A percentile compares a stretch with the other conserved stretches of the same genome.
Conservation (phyloP, 176 grass and related monocot species). For the Neostapfia colusana region DNA sequence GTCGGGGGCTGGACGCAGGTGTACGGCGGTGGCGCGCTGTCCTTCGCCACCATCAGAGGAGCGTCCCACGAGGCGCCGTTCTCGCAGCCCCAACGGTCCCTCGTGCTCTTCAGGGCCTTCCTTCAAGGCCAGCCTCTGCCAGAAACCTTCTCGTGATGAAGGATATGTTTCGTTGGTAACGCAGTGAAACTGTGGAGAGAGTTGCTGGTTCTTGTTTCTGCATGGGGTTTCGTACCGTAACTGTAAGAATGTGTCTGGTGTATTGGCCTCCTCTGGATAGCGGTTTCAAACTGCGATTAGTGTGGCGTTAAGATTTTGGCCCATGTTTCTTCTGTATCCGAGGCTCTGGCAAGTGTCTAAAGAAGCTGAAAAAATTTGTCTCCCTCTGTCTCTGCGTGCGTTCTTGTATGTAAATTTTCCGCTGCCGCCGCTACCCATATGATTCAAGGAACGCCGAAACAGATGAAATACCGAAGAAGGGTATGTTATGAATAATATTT, state of each 20-base stretch:
- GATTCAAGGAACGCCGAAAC: no score
- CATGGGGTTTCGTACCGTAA: conserved; percentile 32
- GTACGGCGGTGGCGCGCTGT: conserved; percentile 63
- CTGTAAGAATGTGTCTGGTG: conserved; percentile 41
- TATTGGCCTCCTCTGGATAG: conserved; percentile 23
- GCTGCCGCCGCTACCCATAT: not conserved
- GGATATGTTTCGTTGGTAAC: not conserved
- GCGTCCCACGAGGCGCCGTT: conserved; percentile 96
- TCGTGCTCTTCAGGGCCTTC: conserved; percentile 89
- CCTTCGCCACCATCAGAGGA: conserved; percentile 91
- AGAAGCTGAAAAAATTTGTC: conserved; percentile 32
- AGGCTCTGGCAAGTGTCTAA: conserved; percentile 39
- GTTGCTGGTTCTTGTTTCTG: conserved; percentile 17
- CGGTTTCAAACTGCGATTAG: conserved; percentile 6
- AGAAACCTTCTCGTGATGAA: conserved; percentile 70
- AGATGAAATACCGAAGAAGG: not conserved
- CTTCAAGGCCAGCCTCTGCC: conserved; percentile 77
- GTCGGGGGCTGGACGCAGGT: conserved; percentile 96
- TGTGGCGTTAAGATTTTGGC: conserved; percentile 29
- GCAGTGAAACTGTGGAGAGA: not conserved
- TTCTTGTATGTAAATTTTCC: conserved; percentile 22
- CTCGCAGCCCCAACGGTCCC: conserved; percentile 89
- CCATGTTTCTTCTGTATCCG: conserved; percentile 11
- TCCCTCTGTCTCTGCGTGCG: not conserved
- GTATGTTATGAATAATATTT: no score